Conservation (phyloP, 805 yeast genomes). For the Danielia oregonensis region DNA sequence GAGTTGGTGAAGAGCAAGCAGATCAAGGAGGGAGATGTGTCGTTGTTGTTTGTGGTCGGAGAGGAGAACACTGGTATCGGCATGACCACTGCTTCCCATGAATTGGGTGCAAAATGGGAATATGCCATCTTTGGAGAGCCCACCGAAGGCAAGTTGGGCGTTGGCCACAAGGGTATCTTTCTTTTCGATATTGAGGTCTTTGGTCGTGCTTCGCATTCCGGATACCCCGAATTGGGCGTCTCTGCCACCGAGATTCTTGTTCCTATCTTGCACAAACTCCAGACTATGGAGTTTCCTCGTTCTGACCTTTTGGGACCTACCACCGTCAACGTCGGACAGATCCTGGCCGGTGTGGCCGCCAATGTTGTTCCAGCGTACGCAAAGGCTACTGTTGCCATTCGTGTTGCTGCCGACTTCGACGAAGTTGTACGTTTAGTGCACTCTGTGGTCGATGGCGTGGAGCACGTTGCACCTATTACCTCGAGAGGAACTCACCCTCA, state of each 20-base stretch:
- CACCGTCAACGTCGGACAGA: constrained; percentile 57
- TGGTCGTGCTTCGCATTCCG: constrained; percentile 65
- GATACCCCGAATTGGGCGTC: constrained; percentile 66
- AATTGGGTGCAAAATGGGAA: constrained; percentile 48
- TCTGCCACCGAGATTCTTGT: constrained; percentile 58
- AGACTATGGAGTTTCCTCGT: constrained; percentile 43
- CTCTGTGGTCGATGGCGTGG: constrained; percentile 27
- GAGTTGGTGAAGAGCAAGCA: constrained; percentile 38
- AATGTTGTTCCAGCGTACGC: constrained; percentile 65
- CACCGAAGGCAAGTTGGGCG: constrained; percentile 63
- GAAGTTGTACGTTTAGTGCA: constrained; percentile 34
- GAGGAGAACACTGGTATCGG: constrained; percentile 70
- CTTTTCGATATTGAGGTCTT: constrained; percentile 38
- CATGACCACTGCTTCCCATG: constrained; percentile 44
- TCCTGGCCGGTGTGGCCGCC: constrained; percentile 61
- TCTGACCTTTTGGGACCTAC: constrained; percentile 55
- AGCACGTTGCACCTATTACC: constrained; percentile 18
- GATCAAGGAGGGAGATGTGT: constrained; percentile 51
- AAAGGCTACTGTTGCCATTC: constrained; percentile 43
- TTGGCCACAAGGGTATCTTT: constrained; percentile 65
- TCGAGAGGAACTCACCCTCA: constrained; percentile 31
- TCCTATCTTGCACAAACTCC: constrained; percentile 45
- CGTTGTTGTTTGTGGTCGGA: constrained; percentile 62
- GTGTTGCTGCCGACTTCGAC: constrained; percentile 50
- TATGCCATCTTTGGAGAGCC: constrained; percentile 73